Base-by-base conservation (phyloP, 1,284 basidiomycete genomes). In the Taiwanofungus camphoratus region DNA sequence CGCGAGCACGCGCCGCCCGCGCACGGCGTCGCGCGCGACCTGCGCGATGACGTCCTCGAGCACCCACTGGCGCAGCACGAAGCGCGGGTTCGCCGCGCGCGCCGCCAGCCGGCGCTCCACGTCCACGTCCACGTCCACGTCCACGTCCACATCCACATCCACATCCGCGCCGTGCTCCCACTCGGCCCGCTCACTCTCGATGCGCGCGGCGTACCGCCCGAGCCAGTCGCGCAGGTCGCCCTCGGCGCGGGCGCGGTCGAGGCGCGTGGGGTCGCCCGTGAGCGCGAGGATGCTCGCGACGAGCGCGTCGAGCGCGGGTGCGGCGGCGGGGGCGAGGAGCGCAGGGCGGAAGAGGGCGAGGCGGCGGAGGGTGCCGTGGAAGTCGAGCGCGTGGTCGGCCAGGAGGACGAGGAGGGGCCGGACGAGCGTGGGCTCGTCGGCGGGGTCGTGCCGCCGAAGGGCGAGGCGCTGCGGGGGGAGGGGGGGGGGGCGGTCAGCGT, bases 41-140 rank as follows among this genome's bases (percentile, higher is more conserved):
- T 75, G 76, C 50, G 67, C 65, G 59, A 94, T 94, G 21, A 89
- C 80, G 58, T 95, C 92, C 60, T 96, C 92, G 21, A 97, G 70
- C 3, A 96, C 68, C 93, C 93, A 96, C 64, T 96, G 93, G 45
- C 93, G 71, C 46, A 96, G 66, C 29, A 94, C 79, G 62, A 97
- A 96, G 22, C 91, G 73, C 12, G 93, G 93, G 57, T 97, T 96
- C 16, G 72, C 77, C 8, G 49, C 60, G 44, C 65, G 69, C 63
- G 74, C 70, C 16, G 62, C 76, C 19, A 51, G 60, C 52, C 67
- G 65, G 40, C 81, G 64, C 48, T 74, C 71, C 16, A 65, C 61
- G 43, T 69, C 66, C 42, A 67, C 60, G 9, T 50, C 53, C 2
- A 41, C 56, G n/a, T 58, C 59, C 53, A 57, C 62, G 1, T 35